Evolutionary conservation across 2,329 filamentous ascomycete genomes (phyloP).

Genomic region (Colletotrichum tropicicola): DNA sequence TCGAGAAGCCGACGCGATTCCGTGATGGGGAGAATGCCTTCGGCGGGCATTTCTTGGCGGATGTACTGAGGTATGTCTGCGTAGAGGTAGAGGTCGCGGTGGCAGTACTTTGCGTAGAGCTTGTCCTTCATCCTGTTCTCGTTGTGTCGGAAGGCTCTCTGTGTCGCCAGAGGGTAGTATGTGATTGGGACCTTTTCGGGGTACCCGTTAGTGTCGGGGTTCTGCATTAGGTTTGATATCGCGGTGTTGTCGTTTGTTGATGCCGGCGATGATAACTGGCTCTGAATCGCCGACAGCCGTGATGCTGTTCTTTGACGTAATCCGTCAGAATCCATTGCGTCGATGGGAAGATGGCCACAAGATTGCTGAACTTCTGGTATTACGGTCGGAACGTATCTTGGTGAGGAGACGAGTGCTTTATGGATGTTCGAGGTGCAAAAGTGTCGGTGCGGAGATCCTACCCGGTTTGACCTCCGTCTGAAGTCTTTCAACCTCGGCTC

Average conservation of each 20-base stretch:
- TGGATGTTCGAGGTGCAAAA: background rate
- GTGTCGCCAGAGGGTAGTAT: slow-evolving; percentile 17
- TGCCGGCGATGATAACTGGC: background rate
- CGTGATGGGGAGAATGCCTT: slow-evolving; percentile 3
- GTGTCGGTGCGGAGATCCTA: background rate
- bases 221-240: background rate
- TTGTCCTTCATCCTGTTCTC: slow-evolving; percentile 16
- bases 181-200: slow-evolving; percentile 18
- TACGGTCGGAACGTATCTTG: background rate
- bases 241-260: background rate
- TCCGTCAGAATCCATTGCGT: background rate
- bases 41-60: slow-evolving; percentile 1
- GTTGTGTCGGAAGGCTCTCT: slow-evolving; percentile 13
- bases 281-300: background rate
- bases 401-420: background rate
- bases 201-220: slow-evolving; percentile 18
- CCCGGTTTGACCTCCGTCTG: background rate
- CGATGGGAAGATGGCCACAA: background rate
- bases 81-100: slow-evolving; percentile 12
- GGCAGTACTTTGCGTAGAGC: slow-evolving; percentile 17
- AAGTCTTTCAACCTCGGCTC: slow-evolving; percentile 5
- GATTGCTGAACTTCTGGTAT: background rate
- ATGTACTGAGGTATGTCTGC: slow-evolving; percentile 24
- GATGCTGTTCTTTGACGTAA: background rate
- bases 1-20: slow-evolving; percentile 11